Percentiles rank a stretch among this genome's conserved stretches.
Evolutionary conservation across 768 basidiomycete species (phyloP).

Genomic region (Macrolepiota albuminosa): DNA sequence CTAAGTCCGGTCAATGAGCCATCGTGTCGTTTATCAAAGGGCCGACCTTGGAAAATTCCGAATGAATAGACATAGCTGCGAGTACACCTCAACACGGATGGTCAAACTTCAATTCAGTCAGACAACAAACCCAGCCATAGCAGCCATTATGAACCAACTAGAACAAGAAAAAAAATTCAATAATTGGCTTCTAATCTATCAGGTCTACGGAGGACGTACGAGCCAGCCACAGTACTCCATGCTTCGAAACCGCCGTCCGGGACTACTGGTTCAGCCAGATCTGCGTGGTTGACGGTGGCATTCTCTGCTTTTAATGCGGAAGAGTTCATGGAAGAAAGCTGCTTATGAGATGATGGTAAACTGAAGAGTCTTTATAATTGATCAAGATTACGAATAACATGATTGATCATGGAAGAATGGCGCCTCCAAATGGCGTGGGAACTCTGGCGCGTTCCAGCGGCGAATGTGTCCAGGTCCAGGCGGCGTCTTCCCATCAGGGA

Average conservation of each 20-base stretch:
- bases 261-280: neutral
- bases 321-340: neutral
- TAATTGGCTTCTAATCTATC: neutral
- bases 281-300: neutral
- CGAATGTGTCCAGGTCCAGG: no score
- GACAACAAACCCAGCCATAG: slow-evolving; percentile 5
- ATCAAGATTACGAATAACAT: no score
- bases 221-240: slow-evolving; percentile 2
- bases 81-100: neutral
- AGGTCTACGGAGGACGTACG: neutral
- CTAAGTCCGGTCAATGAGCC: no score
- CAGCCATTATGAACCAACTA: neutral
- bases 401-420: no score
- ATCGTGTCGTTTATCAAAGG: no score
- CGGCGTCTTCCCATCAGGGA: no score
- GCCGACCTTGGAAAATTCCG: no score
- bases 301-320: neutral
- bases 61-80: slow-evolving; percentile 7
- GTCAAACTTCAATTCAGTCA: neutral
- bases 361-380: no score
- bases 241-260: neutral
- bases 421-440: no score
- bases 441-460: no score
- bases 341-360: no score
- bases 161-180: neutral